These are phyloP conservation scores for Apium graveolens DNA, from an alignment of 129 eudicot species.

Conservation along the genomic window DNA sequence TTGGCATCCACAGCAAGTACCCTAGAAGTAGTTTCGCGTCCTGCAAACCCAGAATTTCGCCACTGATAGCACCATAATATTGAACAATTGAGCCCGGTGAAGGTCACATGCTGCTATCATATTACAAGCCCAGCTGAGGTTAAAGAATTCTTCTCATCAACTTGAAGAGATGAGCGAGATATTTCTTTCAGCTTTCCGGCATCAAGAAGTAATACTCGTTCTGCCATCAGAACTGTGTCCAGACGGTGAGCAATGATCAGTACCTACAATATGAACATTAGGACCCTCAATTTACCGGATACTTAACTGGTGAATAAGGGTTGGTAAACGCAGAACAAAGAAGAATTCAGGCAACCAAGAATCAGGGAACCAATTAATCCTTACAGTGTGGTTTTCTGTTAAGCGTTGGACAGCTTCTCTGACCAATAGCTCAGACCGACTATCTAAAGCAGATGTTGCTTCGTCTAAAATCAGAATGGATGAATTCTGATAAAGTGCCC, in stretches of 20 bases:
- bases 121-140: conserved; percentile 41
- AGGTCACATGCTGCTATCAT: conserved; percentile 12
- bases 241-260: conserved; percentile 84
- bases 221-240: conserved; percentile 91
- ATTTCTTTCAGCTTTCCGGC: conserved; percentile 66
- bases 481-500: conserved; percentile 85
- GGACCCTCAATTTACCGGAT: conserved; percentile 6
- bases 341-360: not conserved
- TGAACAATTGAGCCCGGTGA: not conserved
- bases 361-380: conserved; percentile 8
- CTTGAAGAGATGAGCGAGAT: conserved; percentile 55
- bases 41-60: not conserved
- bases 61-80: not conserved
- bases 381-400: conserved; percentile 63
- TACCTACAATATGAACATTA: conserved; percentile 45
- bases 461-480: conserved; percentile 83
- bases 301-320: not conserved
- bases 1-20: not conserved
- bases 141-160: conserved; percentile 28
- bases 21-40: not conserved
- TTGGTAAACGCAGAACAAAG: not conserved
- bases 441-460: conserved; percentile 94
- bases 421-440: conserved; percentile 77
- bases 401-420: conserved; percentile 87
- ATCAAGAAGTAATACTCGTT: conserved; percentile 51